Evolutionary conservation across 1,284 basidiomycete genomes (phyloP).

Genomic region (Irpex sp.): DNA sequence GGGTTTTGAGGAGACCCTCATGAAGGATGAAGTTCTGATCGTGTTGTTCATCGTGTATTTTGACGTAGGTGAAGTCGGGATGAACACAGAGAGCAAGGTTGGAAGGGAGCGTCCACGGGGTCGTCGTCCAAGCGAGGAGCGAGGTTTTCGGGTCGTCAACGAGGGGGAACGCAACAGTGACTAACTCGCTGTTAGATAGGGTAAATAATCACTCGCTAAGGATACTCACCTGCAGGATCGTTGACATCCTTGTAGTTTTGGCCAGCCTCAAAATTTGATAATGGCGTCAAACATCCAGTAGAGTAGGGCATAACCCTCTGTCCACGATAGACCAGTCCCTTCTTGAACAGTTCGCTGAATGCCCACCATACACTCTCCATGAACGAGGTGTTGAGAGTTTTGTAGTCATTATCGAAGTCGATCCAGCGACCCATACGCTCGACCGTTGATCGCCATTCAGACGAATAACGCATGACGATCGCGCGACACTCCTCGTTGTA

Average conservation of each 20-base stretch:
- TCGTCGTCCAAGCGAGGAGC: conserved; percentile 97
- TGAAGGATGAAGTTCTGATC: conserved; percentile 92
- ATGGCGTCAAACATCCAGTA: conserved; percentile 91
- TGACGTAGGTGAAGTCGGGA: conserved; percentile 95
- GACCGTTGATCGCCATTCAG: conserved; percentile 92
- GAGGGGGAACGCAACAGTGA: conserved; percentile 91
- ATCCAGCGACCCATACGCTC: conserved; percentile 99
- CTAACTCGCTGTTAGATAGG: conserved; percentile 31
- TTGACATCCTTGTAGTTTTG: conserved; percentile 91
- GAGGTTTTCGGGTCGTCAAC: conserved; percentile 91
- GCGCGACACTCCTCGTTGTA: conserved; percentile 97
- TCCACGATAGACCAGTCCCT: conserved; percentile 93
- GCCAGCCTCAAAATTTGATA: conserved; percentile 98
- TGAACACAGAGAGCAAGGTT: conserved; percentile 96
- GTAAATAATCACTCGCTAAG: neutral
- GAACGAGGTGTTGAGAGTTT: conserved; percentile 90
- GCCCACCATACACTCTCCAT: conserved; percentile 99
- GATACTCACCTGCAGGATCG: conserved; percentile 81
- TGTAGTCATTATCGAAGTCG: conserved; percentile 99
- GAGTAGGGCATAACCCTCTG: conserved; percentile 98
- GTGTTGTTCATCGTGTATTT: conserved; percentile 91
- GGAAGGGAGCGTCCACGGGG: conserved; percentile 97
- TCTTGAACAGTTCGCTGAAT: conserved; percentile 91
- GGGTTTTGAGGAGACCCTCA: conserved; percentile 82
- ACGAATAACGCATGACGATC: conserved; percentile 97